Base-by-base conservation (phyloP, 2,329 filamentous ascomycete genomes). In the Monosporascus cannonballus region DNA sequence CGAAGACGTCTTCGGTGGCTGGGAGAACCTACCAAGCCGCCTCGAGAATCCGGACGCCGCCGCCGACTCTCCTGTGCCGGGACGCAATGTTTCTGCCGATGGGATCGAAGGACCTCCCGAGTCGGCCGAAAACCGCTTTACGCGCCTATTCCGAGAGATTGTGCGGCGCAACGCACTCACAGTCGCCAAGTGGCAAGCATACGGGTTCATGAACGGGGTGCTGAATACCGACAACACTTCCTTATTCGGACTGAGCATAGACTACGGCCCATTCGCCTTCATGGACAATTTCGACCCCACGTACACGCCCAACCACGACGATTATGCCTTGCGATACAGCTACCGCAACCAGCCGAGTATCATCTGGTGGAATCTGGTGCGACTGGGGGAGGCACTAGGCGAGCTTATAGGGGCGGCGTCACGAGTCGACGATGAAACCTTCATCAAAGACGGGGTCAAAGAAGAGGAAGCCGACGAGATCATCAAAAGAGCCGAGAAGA, bases 201-300 rank as follows among this genome's bases (percentile, higher is more conserved):
- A 97, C 65, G 94, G 90, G n/a, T 99, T 99, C 73, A 97, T 96
- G 80, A 99, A 99, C 64, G 94, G 94, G 46, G 94, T 99, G 4
- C 76, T 99, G 53, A 99, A 99, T 71, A 97, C 94, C 0, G 94
- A 99, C 67, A 99, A 99, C 69, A 99, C 94, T 0, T 96, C 91
- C 0, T 80, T 99, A 49, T 85, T 85, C 51, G 94, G 94, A 0
- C 74, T 99, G 0, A 93, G 87, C 6, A 87, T 99, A 57, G 94
- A 99, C 71, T 99, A 92, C 66, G 94, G 94, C 0, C 94, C 94
- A 0, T 99, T 99, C 64, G 94, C 94, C 5, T 99, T 99, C 70
- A 87, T 99, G 76, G 94, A 99, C 69, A 91, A 92, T 65, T 99
- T 97, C 64, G 93, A 99, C 64, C 93, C 93, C 0, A 76, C 79